These are phyloP conservation scores for Hypoxylon lenormandii DNA, from an alignment of 495 filamentous ascomycete genomes.

Conservation along the genomic window DNA sequence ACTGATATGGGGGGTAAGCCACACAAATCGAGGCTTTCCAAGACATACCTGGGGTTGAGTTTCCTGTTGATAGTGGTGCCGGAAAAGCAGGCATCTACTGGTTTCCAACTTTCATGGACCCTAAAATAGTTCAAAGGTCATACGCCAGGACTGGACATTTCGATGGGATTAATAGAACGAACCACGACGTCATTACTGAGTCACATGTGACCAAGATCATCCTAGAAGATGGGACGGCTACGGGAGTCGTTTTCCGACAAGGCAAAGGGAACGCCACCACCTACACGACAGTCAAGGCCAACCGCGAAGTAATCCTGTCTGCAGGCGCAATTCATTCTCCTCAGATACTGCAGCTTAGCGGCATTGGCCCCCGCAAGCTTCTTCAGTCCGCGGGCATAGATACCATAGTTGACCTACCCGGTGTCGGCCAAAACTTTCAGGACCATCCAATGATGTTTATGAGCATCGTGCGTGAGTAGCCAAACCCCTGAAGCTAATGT, in stretches of 20 bases:
- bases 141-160: slow-evolving; percentile 60
- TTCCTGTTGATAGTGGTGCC: slow-evolving; percentile 57
- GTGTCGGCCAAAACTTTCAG: slow-evolving; percentile 71
- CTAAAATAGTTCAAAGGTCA: slow-evolving; percentile 52
- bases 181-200: slow-evolving; percentile 56
- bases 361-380: slow-evolving; percentile 64
- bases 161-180: slow-evolving; percentile 48
- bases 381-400: slow-evolving; percentile 61
- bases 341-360: slow-evolving; percentile 68
- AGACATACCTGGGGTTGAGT: slow-evolving; percentile 56
- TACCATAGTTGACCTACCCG: slow-evolving; percentile 64
- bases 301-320: slow-evolving; percentile 69
- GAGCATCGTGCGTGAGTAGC: slow-evolving; percentile 49
- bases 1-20: slow-evolving; percentile 25
- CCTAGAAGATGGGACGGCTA: slow-evolving; percentile 53
- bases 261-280: slow-evolving; percentile 37
- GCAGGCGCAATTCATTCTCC: slow-evolving; percentile 70
- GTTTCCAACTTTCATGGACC: slow-evolving; percentile 62
- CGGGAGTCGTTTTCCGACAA: slow-evolving; percentile 52
- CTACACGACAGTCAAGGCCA: slow-evolving; percentile 53
- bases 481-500: background rate
- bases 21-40: slow-evolving; percentile 54
- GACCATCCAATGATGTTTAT: slow-evolving; percentile 63
- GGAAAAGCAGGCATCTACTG: slow-evolving; percentile 59
- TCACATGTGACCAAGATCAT: slow-evolving; percentile 56